Conservation (phyloP, 192 early-diverging fungal genomes). For the Rhizophagus clarus region DNA sequence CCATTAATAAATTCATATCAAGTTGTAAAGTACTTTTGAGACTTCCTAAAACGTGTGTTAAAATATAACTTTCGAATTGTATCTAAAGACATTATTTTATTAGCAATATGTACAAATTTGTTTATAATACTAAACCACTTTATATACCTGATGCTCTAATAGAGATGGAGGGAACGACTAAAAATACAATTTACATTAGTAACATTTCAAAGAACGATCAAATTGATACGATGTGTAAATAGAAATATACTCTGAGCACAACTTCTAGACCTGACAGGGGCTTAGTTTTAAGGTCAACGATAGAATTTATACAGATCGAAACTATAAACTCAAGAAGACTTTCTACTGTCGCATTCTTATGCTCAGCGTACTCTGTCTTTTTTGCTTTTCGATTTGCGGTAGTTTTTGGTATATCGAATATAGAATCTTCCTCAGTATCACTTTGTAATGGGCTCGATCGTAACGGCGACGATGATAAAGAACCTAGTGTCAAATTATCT, state of each 20-base stretch:
- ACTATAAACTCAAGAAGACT: slow-evolving; percentile 56
- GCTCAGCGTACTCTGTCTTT: slow-evolving; percentile 30
- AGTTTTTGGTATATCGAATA: slow-evolving; percentile 30
- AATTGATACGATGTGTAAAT: background rate
- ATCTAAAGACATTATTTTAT: slow-evolving; percentile 33
- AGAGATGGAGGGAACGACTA: slow-evolving; percentile 41
- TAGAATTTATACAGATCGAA: slow-evolving; percentile 48
- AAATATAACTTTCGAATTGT: slow-evolving; percentile 49
- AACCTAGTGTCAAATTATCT: background rate
- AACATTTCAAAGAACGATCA: background rate
- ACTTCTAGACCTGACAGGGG: slow-evolving; percentile 44
- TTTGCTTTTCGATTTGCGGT: slow-evolving; percentile 24
- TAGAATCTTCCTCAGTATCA: slow-evolving; percentile 19
- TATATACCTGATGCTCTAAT: slow-evolving; percentile 38
- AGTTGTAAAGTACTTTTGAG: slow-evolving; percentile 49
- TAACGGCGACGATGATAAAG: slow-evolving; percentile 1
- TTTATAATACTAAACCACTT: background rate
- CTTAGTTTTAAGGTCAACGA: slow-evolving; percentile 48
- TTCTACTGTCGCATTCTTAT: slow-evolving; percentile 41
- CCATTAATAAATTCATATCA: slow-evolving; percentile 40
- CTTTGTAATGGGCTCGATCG: background rate
- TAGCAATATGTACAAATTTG: slow-evolving; percentile 5
- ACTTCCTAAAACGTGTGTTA: slow-evolving; percentile 43
- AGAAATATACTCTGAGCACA: slow-evolving; percentile 46
- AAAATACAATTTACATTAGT: background rate